A percentile compares a stretch with the other conserved stretches of the same genome.
phyloP scores from a whole-genome alignment of 2,329 filamentous ascomycete genomes.

The Alternaria incomplexa region DNA sequence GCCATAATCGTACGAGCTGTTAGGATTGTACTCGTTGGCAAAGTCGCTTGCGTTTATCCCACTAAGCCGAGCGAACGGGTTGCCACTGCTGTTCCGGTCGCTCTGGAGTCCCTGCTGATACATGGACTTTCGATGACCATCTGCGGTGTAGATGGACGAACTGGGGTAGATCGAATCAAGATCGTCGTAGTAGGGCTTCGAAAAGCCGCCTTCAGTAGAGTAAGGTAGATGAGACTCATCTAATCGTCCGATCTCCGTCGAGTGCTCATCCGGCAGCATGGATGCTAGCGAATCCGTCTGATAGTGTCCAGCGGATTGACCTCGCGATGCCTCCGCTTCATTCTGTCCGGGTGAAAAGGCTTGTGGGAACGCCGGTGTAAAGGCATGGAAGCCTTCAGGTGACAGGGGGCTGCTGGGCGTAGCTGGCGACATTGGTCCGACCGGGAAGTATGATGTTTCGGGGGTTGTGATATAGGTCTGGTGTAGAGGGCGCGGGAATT shows the following conservation, averaged over 20 bases:
- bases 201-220: conserved; percentile 13
- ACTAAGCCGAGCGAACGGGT: conserved; percentile 26
- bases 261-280: conserved; percentile 38
- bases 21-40: conserved; percentile 20
- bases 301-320: conserved; percentile 1
- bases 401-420: conserved; percentile 21
- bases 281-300: conserved; percentile 29
- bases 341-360: conserved; percentile 8
- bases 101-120: conserved; percentile 28
- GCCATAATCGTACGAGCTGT: conserved; percentile 21
- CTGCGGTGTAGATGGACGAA: conserved; percentile 42
- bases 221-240: conserved; percentile 10
- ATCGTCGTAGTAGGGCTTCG: conserved; percentile 39
- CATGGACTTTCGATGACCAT: conserved; percentile 25
- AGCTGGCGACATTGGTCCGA: conserved; percentile 24
- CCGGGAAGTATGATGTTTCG: conserved; percentile 23
- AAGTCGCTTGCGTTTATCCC: conserved; percentile 17
- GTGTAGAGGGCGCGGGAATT: conserved; percentile 27
- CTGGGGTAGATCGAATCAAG: conserved; percentile 35
- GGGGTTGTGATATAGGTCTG: conserved; percentile 25
- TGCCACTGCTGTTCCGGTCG: conserved; percentile 29
- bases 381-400: conserved; percentile 4
- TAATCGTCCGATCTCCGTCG: conserved; percentile 26
- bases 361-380: neutral
- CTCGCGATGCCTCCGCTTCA: conserved; percentile 10